A percentile compares a stretch with the other conserved stretches of the same genome.
Conservation (phyloP, 2,329 filamentous ascomycete genomes). For the Nannizziopsis barbatae region DNA sequence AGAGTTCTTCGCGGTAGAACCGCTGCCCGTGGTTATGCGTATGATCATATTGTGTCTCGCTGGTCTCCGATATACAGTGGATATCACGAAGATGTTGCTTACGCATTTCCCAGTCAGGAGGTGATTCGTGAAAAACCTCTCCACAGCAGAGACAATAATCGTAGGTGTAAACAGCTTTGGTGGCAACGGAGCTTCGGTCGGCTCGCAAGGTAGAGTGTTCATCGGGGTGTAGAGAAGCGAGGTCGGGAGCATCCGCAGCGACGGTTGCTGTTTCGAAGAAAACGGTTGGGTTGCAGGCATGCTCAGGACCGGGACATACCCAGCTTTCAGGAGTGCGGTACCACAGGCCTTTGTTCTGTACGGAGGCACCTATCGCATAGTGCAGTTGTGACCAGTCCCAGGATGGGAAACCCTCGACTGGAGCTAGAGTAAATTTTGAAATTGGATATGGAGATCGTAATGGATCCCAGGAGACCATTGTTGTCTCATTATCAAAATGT, state of each 20-base stretch:
- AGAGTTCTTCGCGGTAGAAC: slow-evolving; percentile 12
- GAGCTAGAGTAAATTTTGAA: slow-evolving; percentile 8
- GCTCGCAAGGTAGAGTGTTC: neutral
- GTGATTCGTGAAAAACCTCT: slow-evolving; percentile 7
- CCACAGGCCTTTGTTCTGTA: slow-evolving; percentile 11
- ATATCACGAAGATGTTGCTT: slow-evolving; percentile 10
- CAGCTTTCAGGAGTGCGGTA: slow-evolving; percentile 10
- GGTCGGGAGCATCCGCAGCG: slow-evolving; percentile 3
- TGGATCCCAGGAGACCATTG: slow-evolving; percentile 15
- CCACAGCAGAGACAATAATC: slow-evolving; percentile 13
- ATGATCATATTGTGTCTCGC: slow-evolving; percentile 1
- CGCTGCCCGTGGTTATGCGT: slow-evolving; percentile 7
- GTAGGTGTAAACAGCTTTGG: slow-evolving; percentile 1
- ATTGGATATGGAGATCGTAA: slow-evolving; percentile 12
- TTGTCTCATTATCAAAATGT: slow-evolving; percentile 13
- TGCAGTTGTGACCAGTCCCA: slow-evolving; percentile 9
- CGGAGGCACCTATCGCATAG: slow-evolving; percentile 5
- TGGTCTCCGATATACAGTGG: slow-evolving; percentile 10
- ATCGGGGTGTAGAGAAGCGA: slow-evolving; percentile 1
- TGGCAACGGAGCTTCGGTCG: neutral
- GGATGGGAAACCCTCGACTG: slow-evolving; percentile 9
- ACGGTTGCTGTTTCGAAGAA: slow-evolving; percentile 10
- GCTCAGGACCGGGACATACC: slow-evolving; percentile 10
- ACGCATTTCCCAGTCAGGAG: slow-evolving; percentile 3
- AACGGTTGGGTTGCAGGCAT: slow-evolving; percentile 6